Conservation (phyloP, 768 basidiomycete species). For the Hydnomerulius pinastri region DNA sequence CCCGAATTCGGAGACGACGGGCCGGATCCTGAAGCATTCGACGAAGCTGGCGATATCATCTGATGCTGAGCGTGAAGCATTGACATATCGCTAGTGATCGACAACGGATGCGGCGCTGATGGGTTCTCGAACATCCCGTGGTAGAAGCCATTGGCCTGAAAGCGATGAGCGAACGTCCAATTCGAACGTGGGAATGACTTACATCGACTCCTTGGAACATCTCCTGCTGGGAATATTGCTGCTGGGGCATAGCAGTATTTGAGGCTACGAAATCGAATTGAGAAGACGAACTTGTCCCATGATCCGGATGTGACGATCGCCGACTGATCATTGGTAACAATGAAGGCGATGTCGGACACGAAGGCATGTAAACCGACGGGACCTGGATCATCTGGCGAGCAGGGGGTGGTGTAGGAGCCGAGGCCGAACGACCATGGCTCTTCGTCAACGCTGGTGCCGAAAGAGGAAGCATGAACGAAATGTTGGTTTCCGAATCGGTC, state of each 20-base stretch:
- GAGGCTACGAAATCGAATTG: slow-evolving; percentile 59
- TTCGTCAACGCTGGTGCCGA: slow-evolving; percentile 42
- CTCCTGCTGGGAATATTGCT: slow-evolving; percentile 35
- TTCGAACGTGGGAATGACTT: slow-evolving; percentile 24
- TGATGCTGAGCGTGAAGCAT: slow-evolving; percentile 44
- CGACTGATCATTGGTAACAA: slow-evolving; percentile 57
- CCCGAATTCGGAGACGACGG: slow-evolving; percentile 51
- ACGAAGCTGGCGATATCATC: slow-evolving; percentile 52
- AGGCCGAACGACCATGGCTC: slow-evolving; percentile 48
- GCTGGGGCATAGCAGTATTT: slow-evolving; percentile 43
- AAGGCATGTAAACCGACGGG: slow-evolving; percentile 63
- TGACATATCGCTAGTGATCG: slow-evolving; percentile 39
- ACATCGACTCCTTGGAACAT: slow-evolving; percentile 41
- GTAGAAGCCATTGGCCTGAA: slow-evolving; percentile 52
- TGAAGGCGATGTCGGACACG: slow-evolving; percentile 65
- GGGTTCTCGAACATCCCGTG: slow-evolving; percentile 45
- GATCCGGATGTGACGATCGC: slow-evolving; percentile 54
- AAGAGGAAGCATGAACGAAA: slow-evolving; percentile 46
- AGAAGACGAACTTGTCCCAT: slow-evolving; percentile 42
- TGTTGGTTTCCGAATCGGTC: slow-evolving; percentile 53
- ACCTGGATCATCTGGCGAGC: slow-evolving; percentile 68
- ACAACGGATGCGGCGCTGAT: slow-evolving; percentile 43
- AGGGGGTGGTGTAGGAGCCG: slow-evolving; percentile 66
- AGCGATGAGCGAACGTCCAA: slow-evolving; percentile 2
- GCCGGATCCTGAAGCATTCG: slow-evolving; percentile 48